Conservation (phyloP, 768 basidiomycete species). For the Tylopilus felleus region DNA sequence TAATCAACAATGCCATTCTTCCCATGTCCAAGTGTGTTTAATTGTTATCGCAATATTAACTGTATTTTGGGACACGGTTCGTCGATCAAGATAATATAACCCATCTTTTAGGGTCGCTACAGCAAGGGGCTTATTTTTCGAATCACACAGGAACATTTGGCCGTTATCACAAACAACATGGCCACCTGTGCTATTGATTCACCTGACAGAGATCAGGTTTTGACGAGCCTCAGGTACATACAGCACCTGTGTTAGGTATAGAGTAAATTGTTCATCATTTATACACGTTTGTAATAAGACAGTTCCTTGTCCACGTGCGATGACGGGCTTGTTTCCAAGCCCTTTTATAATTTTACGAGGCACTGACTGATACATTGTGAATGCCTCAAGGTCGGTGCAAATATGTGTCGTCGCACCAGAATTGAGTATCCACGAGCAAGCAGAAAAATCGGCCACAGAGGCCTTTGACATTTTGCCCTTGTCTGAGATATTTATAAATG, state of each 20-base stretch:
- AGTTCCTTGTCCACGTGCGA: neutral
- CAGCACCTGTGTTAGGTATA: neutral
- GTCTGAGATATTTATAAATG: neutral
- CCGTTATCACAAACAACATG: neutral
- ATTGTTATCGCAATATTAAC: neutral
- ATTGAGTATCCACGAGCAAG: neutral
- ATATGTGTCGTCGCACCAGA: neutral
- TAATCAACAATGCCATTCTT: neutral
- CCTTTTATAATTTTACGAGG: neutral
- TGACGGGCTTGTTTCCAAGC: neutral
- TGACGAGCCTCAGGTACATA: neutral
- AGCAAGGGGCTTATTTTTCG: neutral
- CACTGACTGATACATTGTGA: neutral
- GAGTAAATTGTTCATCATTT: neutral
- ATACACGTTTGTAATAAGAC: neutral
- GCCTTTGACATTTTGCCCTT: neutral
- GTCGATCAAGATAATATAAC: neutral
- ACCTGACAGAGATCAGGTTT: neutral
- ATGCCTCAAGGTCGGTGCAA: neutral
- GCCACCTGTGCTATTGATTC: neutral
- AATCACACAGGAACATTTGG: too few relatives aligned
- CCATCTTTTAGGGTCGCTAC: neutral
- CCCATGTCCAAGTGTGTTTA: neutral
- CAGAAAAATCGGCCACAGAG: neutral
- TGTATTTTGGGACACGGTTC: too few relatives aligned